A percentile compares a stretch with the other conserved stretches of the same genome.
phyloP scores from a whole-genome alignment of 441 rosid species.

The Erodium trifolium region DNA sequence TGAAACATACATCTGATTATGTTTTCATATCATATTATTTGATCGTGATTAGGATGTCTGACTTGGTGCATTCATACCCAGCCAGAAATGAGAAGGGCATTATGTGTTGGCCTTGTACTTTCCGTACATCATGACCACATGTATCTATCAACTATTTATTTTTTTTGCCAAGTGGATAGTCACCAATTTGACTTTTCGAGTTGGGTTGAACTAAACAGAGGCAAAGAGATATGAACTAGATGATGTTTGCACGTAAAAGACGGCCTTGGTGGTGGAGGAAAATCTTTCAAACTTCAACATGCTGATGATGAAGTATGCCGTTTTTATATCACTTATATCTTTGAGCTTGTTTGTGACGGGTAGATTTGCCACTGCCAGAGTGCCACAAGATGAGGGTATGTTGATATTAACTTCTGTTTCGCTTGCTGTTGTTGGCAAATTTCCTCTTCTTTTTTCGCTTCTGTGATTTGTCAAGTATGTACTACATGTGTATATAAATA shows the following conservation, averaged over 20 bases:
- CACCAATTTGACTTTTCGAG: neutral
- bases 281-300: neutral
- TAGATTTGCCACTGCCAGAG: constrained; percentile 4
- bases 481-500: neutral
- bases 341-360: neutral
- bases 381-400: constrained; percentile 7
- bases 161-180: neutral
- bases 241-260: neutral
- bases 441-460: neutral
- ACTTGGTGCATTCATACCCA: neutral
- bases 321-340: neutral
- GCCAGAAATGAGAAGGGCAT: neutral
- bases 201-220: neutral
- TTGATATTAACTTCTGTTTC: neutral
- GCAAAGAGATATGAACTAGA: neutral
- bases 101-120: neutral
- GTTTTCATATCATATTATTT: neutral
- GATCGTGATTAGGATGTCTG: neutral
- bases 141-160: neutral
- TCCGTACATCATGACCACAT: neutral
- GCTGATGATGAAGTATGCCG: neutral
- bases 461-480: neutral
- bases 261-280: neutral
- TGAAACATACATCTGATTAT: neutral
- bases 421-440: neutral